phyloP scores from a whole-genome alignment of 2,329 filamentous ascomycete species.

The Hyphodiscus sp. region DNA sequence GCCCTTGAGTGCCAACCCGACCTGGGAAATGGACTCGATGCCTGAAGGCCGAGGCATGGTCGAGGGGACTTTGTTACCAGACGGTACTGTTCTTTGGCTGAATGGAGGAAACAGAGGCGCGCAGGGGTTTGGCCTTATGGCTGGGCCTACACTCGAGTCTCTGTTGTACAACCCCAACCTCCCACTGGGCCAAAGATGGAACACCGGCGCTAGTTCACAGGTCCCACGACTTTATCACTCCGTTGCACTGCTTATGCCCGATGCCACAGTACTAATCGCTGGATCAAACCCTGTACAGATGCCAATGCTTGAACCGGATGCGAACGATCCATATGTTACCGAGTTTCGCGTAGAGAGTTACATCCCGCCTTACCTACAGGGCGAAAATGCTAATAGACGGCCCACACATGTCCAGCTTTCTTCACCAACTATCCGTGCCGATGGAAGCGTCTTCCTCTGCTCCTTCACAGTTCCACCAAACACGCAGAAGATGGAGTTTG shows the following conservation, averaged over 20 bases:
- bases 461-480: conserved; percentile 38
- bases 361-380: conserved; percentile 52
- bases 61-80: conserved; percentile 51
- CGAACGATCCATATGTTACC: conserved; percentile 44
- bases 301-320: conserved; percentile 41
- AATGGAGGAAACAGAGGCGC: conserved; percentile 52
- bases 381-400: conserved; percentile 40
- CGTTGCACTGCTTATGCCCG: conserved; percentile 50
- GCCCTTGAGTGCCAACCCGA: conserved; percentile 41
- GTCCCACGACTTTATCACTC: conserved; percentile 53
- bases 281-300: conserved; percentile 56
- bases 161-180: conserved; percentile 51
- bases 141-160: conserved; percentile 46
- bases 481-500: conserved; percentile 40
- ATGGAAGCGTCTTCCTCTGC: conserved; percentile 40
- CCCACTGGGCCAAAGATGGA: conserved; percentile 43
- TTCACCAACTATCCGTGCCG: conserved; percentile 34
- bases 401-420: conserved; percentile 43
- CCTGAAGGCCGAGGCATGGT: conserved; percentile 53
- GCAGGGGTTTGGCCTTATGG: conserved; percentile 53
- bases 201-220: conserved; percentile 33
- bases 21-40: conserved; percentile 54
- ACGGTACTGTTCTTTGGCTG: conserved; percentile 53
- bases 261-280: conserved; percentile 52
- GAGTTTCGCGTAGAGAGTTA: conserved; percentile 58